phyloP scores from a whole-genome alignment of 1,139 yeast species.

The Geotrichum aggregatum region DNA sequence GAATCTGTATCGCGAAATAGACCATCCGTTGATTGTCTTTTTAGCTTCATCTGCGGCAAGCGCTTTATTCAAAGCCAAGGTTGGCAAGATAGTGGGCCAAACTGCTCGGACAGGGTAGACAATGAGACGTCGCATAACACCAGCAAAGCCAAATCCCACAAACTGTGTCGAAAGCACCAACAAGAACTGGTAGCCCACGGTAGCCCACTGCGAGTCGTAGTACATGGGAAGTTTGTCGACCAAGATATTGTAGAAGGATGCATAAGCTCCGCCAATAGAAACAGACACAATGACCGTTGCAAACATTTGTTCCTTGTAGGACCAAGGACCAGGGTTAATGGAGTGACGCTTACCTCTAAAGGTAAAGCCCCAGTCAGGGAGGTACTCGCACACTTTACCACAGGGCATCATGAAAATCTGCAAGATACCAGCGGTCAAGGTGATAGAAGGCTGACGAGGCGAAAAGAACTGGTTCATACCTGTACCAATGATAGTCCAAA shows the following conservation, averaged over 20 bases:
- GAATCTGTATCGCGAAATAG: conserved; percentile 44
- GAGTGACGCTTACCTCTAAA: conserved; percentile 41
- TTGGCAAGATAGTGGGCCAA: conserved; percentile 52
- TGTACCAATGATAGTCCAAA: conserved; percentile 55
- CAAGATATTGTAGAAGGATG: conserved; percentile 40
- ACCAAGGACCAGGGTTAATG: conserved; percentile 61
- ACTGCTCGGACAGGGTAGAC: conserved; percentile 49
- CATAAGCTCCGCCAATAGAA: conserved; percentile 34
- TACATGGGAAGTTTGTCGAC: conserved; percentile 39
- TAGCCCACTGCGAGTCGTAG: conserved; percentile 41
- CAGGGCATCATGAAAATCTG: conserved; percentile 55
- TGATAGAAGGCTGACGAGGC: conserved; percentile 51
- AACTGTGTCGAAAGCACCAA: conserved; percentile 47
- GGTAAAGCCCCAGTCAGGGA: conserved; percentile 50
- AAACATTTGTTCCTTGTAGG: conserved; percentile 64
- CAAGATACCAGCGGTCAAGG: conserved; percentile 46
- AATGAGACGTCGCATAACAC: conserved; percentile 49
- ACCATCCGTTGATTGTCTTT: conserved; percentile 45
- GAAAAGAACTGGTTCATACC: conserved; percentile 55
- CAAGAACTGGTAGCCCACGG: conserved; percentile 45
- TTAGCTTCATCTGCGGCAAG: conserved; percentile 23
- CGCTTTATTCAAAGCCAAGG: conserved; percentile 22
- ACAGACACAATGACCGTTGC: conserved; percentile 39
- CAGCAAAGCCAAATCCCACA: conserved; percentile 54
- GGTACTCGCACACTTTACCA: conserved; percentile 41